phyloP scores from a whole-genome alignment of 1,284 basidiomycete species.

The Tylopilus sp. region DNA sequence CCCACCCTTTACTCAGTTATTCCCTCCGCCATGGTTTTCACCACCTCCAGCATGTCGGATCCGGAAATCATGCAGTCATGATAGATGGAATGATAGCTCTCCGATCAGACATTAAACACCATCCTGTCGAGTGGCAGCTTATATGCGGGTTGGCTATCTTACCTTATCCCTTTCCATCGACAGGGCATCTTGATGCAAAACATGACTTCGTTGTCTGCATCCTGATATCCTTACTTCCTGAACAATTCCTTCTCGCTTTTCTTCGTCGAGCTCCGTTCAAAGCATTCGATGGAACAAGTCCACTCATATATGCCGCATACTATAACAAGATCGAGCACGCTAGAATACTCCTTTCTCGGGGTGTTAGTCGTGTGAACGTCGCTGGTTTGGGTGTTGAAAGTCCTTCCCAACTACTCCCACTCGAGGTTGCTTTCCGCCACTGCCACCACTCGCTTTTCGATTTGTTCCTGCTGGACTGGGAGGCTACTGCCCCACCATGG shows the following conservation, averaged over 20 bases:
- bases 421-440: constrained; percentile 1
- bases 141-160: background rate
- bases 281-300: background rate
- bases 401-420: background rate
- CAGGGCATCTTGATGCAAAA: background rate
- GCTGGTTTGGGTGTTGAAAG: background rate
- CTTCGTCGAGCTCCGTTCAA: background rate
- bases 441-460: background rate
- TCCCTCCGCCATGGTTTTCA: background rate
- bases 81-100: background rate
- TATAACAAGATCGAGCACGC: constrained; percentile 3
- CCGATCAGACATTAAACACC: background rate
- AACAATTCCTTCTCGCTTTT: background rate
- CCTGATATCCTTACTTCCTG: background rate
- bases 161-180: background rate
- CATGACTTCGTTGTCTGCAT: constrained; percentile 5
- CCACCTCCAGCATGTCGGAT: background rate
- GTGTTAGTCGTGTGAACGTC: background rate
- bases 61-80: background rate
- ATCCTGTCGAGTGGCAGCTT: background rate
- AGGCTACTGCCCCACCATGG: background rate
- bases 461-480: background rate
- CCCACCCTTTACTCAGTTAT: background rate
- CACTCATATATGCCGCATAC: constrained; percentile 5
- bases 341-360: background rate